Evolutionary conservation across 768 basidiomycete genomes (phyloP).

Genomic region (Mycena pura): DNA sequence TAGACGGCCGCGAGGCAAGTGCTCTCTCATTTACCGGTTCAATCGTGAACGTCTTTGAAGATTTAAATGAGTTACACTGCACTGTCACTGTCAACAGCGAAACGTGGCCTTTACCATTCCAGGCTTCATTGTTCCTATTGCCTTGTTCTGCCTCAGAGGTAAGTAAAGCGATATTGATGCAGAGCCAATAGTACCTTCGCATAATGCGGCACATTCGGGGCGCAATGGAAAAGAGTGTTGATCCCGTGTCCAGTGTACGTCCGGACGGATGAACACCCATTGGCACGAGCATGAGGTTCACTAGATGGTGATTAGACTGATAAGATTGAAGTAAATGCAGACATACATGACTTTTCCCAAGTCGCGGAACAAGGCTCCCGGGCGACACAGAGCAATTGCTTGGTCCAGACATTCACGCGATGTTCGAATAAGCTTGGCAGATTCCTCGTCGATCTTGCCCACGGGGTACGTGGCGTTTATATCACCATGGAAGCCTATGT

Average conservation of each 20-base stretch:
- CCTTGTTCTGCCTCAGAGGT: conserved; percentile 64
- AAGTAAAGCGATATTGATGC: not conserved
- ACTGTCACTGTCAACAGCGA: not conserved
- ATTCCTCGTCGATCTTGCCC: conserved; percentile 83
- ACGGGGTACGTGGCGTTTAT: conserved; percentile 94
- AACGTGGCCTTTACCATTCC: conserved; percentile 73
- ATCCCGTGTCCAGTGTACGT: conserved; percentile 93
- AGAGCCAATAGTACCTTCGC: conserved; percentile 54
- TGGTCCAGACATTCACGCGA: conserved; percentile 86
- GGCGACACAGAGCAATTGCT: conserved; percentile 92
- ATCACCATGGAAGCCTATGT: conserved; percentile 87
- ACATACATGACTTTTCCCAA: conserved; percentile 86
- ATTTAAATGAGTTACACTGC: conserved; percentile 11
- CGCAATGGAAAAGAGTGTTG: conserved; percentile 82
- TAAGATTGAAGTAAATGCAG: not conserved
- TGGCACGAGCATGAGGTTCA: conserved; percentile 84
- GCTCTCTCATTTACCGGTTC: conserved; percentile 64
- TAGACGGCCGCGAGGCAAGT: conserved; percentile 1
- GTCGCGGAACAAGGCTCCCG: conserved; percentile 89
- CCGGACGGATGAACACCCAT: conserved; percentile 89
- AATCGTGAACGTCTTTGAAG: conserved; percentile 68
- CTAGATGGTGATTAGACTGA: conserved; percentile 40
- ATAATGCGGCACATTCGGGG: conserved; percentile 93
- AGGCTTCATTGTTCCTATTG: conserved; percentile 89
- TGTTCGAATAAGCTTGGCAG: conserved; percentile 80